These are phyloP conservation scores for Amaranthus palmeri DNA, from an alignment of 148 eudicot genomes.

Conservation along the genomic window DNA sequence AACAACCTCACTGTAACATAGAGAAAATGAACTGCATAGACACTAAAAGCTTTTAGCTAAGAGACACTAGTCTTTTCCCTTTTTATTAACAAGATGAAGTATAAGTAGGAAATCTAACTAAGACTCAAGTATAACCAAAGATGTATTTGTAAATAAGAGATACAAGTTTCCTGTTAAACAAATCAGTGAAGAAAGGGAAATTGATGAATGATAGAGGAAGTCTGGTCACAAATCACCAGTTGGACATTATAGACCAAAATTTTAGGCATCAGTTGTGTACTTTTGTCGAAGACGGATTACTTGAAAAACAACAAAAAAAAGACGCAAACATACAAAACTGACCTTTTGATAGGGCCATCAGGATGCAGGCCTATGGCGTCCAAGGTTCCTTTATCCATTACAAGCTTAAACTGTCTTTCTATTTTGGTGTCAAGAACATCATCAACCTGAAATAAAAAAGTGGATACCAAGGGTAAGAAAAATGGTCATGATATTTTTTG, in stretches of 20 bases:
- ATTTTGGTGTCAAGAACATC: slow-evolving; percentile 90
- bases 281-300: not conserved
- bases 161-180: too few relatives aligned
- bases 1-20: slow-evolving; percentile 3
- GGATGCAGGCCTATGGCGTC: slow-evolving; percentile 99
- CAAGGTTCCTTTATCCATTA: slow-evolving; percentile 91
- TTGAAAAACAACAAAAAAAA: not conserved
- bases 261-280: too few relatives aligned
- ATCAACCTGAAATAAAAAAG: slow-evolving; percentile 60
- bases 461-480: not conserved
- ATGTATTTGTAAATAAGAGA: too few relatives aligned
- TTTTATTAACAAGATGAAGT: too few relatives aligned
- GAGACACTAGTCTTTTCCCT: not conserved
- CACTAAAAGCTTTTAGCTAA: not conserved
- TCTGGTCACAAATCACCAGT: too few relatives aligned
- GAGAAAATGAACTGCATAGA: not conserved
- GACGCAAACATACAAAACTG: not conserved
- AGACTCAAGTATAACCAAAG: too few relatives aligned
- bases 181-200: too few relatives aligned
- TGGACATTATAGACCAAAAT: too few relatives aligned
- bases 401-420: slow-evolving; percentile 64
- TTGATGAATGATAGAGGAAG: too few relatives aligned
- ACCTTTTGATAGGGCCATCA: slow-evolving; percentile 95
- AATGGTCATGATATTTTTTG: not conserved
- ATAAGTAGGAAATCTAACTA: too few relatives aligned